Conservation (phyloP, 2,329 filamentous ascomycete species). For the Nigrospora sphaerica region DNA sequence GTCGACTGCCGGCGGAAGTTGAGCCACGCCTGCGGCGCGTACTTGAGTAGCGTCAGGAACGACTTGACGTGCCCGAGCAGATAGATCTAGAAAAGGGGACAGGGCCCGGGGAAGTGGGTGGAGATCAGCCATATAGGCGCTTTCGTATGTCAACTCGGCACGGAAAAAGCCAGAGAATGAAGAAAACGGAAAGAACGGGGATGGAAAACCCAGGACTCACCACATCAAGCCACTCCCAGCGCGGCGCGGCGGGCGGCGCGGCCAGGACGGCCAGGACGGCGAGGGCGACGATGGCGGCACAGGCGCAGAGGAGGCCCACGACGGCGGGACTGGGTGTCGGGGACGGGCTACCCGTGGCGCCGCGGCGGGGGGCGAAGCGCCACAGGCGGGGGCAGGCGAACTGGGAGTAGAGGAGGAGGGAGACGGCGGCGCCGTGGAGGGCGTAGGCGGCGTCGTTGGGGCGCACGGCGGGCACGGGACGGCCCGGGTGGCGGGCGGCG, state of each 20-base stretch:
- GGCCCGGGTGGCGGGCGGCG: neutral
- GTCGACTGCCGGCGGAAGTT: slow-evolving; percentile 5
- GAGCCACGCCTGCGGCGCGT: slow-evolving; percentile 5
- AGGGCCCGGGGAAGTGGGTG: too few species aligned
- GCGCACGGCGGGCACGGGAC: slow-evolving; percentile 2
- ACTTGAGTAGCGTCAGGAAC: slow-evolving; percentile 6
- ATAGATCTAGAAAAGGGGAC: neutral
- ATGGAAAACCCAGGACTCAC: neutral
- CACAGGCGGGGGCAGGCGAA: slow-evolving; percentile 2
- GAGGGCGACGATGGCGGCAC: neutral
- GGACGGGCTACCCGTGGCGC: neutral
- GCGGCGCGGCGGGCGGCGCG: neutral
- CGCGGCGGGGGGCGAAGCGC: neutral
- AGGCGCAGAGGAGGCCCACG: neutral
- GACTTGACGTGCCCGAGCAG: slow-evolving; percentile 5
- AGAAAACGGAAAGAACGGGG: neutral
- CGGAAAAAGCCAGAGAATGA: neutral
- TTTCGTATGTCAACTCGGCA: too few species aligned
- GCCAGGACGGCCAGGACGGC: neutral
- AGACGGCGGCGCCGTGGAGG: slow-evolving; percentile 1
- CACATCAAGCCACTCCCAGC: neutral
- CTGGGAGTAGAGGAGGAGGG: slow-evolving; percentile 4
- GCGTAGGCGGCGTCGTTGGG: slow-evolving; percentile 6
- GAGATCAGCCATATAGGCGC: too few species aligned
- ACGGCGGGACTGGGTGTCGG: neutral